These are phyloP conservation scores for Aureobasidium leucospermi DNA, from an alignment of 2,329 filamentous ascomycete genomes.

Conservation along the genomic window DNA sequence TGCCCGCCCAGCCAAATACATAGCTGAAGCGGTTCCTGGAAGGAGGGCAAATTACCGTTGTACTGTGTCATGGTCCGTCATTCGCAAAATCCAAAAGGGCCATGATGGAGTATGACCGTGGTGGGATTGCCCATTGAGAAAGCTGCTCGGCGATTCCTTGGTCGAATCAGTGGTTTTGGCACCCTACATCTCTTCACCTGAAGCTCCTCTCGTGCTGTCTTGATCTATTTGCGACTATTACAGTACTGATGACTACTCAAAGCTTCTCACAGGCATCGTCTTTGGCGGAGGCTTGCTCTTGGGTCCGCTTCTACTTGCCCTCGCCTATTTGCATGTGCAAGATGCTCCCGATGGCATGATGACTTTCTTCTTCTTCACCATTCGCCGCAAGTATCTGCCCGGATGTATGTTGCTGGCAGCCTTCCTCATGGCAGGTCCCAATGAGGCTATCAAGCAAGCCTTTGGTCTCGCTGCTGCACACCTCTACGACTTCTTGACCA, in stretches of 20 bases:
- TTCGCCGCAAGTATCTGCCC: constrained; percentile 75
- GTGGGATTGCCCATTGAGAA: constrained; percentile 47
- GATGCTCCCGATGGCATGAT: constrained; percentile 72
- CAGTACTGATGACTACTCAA: constrained; percentile 14
- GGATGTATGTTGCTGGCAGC: constrained; percentile 70
- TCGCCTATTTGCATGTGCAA: constrained; percentile 78
- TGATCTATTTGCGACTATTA: neutral
- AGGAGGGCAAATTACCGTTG: constrained; percentile 48
- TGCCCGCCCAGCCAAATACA: constrained; percentile 42
- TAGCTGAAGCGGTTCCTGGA: constrained; percentile 51
- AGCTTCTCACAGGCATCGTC: constrained; percentile 33
- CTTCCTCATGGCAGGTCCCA: constrained; percentile 58
- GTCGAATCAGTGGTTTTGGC: constrained; percentile 49
- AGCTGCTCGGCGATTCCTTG: constrained; percentile 48
- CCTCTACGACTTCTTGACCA: constrained; percentile 80
- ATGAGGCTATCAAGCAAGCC: constrained; percentile 54
- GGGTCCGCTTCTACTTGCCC: constrained; percentile 62
- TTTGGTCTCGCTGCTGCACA: constrained; percentile 84
- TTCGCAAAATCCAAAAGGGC: constrained; percentile 43
- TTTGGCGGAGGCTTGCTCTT: constrained; percentile 48
- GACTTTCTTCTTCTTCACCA: constrained; percentile 73
- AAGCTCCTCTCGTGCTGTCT: neutral
- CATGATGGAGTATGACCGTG: constrained; percentile 42
- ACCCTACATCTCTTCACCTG: constrained; percentile 50
- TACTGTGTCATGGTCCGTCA: constrained; percentile 41